Conservation (phyloP, 1,284 basidiomycete genomes). For the Cryptococcus jaspeensis region DNA sequence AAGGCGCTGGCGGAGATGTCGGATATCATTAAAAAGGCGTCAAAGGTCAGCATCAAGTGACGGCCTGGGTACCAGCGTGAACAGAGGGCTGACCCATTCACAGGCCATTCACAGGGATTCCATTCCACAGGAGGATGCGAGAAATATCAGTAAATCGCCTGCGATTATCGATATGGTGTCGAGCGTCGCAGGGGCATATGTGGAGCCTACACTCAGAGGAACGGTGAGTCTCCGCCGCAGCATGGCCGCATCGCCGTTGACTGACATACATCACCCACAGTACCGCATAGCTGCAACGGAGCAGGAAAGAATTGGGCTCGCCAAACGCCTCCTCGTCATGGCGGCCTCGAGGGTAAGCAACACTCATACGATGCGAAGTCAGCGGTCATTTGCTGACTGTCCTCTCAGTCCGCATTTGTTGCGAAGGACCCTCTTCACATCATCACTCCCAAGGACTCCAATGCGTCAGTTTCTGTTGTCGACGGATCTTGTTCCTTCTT, state of each 20-base stretch:
- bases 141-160: conserved; percentile 5
- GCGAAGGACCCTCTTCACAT: neutral
- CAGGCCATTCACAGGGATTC: conserved; percentile 6
- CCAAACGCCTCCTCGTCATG: conserved; percentile 7
- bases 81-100: neutral
- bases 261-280: neutral
- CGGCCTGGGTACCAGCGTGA: neutral
- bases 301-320: conserved; percentile 4
- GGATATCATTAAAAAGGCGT: conserved; percentile 4
- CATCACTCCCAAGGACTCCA: neutral
- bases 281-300: conserved; percentile 17
- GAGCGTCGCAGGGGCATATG: conserved; percentile 18
- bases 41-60: neutral
- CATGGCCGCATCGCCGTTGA: neutral
- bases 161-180: conserved; percentile 17
- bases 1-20: conserved; percentile 3
- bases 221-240: conserved; percentile 2
- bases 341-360: conserved; percentile 12
- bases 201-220: conserved; percentile 7
- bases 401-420: neutral
- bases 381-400: neutral
- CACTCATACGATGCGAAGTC: neutral
- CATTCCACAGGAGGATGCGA: conserved; percentile 3
- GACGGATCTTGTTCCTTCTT: conserved; percentile 10
- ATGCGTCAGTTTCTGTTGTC: conserved; percentile 4